Conservation (phyloP, 768 basidiomycete species). For the Mycena amicta region DNA sequence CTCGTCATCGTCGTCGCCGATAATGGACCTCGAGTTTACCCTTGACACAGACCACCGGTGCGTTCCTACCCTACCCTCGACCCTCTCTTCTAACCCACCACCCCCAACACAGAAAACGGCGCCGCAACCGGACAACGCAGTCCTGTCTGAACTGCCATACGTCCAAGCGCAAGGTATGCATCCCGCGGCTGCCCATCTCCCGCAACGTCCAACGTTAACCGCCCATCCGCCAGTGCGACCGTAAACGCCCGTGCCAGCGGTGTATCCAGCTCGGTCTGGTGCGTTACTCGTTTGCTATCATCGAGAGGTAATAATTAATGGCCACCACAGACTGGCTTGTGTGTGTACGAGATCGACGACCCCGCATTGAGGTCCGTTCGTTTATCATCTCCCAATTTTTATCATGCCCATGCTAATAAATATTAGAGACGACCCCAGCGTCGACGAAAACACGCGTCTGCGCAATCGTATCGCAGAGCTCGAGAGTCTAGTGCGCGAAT, state of each 20-base stretch:
- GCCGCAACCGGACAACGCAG: slow-evolving; percentile 91
- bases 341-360: slow-evolving; percentile 94
- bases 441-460: slow-evolving; percentile 86
- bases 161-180: slow-evolving; percentile 83
- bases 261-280: slow-evolving; percentile 88
- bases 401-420: not conserved
- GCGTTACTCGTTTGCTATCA: too few species aligned
- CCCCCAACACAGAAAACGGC: slow-evolving; percentile 65
- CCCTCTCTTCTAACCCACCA: slow-evolving; percentile 33
- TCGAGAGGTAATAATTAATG: too few species aligned
- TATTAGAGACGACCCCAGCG: slow-evolving; percentile 76
- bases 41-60: slow-evolving; percentile 71
- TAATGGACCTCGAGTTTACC: slow-evolving; percentile 76
- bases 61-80: slow-evolving; percentile 18
- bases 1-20: too few species aligned
- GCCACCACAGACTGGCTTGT: slow-evolving; percentile 94
- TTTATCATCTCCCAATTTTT: not conserved
- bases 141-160: slow-evolving; percentile 90
- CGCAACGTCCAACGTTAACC: slow-evolving; percentile 1
- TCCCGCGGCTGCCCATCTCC: not conserved
- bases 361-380: slow-evolving; percentile 70
- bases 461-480: slow-evolving; percentile 90
- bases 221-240: slow-evolving; percentile 77
- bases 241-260: slow-evolving; percentile 87
- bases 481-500: slow-evolving; percentile 87